Base-by-base conservation (phyloP, 1,284 basidiomycete genomes). In the Ceratobasidium sp. region DNA sequence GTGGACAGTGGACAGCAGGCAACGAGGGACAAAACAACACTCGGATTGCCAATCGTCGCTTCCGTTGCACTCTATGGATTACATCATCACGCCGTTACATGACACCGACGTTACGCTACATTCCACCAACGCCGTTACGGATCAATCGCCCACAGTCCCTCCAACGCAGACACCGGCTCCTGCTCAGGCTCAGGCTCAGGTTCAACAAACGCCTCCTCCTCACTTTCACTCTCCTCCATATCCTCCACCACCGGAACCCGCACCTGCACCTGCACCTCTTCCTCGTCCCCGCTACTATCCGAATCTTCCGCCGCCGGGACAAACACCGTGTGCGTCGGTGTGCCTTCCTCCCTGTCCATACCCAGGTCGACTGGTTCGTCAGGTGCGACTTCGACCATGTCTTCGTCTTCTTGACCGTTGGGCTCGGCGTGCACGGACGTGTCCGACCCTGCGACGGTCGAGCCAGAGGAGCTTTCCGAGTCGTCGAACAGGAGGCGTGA, bases 401-500 rank as follows among this genome's bases (percentile, higher is more conserved):
- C 62, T 22, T 54, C 62, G 40, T 54, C 50, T 32, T 32, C 62
- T 54, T 45, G 42, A 17, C 22, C 56, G 10, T n/a, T 25, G 7
- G 38, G 13, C n/a, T 43, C 50, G 50, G 22, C 29, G 22, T 31
- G 50, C 43, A 25, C n/a, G 10, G 45, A 47, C 20, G 45, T 7
- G n/a, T 47, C 13, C 45, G 45, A 47, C 20, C 38, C 38, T 8
- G 45, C 45, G n/a, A 47, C 45, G 7, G 45, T 22, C 13, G 7
- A 6, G 7, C 10, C 10, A 8, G 45, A 20, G 7, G 10, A 12
- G 7, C 10, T 29, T 15, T 67, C 62, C 50, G 62, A 67, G 35
- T 67, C 62, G 40, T 67, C 62, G 27, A 67, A 67, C 22, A 67
- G 35, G 25, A 67, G 50, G 15, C 62, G 62, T 5, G 49, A 54